Evolutionary conservation across 495 filamentous ascomycete species (phyloP).

Genomic region (Penicillium salamii): DNA sequence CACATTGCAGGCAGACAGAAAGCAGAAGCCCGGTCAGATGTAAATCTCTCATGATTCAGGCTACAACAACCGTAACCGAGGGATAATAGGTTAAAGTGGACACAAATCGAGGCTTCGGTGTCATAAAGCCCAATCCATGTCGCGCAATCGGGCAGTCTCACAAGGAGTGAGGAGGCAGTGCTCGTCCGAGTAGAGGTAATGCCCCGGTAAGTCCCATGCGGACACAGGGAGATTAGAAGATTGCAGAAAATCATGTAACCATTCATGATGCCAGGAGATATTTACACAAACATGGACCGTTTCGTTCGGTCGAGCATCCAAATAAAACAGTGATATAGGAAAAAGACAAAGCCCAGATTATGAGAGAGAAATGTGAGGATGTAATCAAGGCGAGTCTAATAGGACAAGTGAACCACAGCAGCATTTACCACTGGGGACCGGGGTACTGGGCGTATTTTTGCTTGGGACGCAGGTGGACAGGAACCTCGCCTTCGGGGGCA

Average conservation of each 20-base stretch:
- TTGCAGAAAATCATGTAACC: constrained; percentile 29
- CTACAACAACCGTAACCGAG: not conserved
- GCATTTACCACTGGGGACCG: constrained; percentile 41
- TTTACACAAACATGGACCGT: constrained; percentile 38
- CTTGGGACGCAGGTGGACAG: constrained; percentile 76
- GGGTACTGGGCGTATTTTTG: constrained; percentile 66
- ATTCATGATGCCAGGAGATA: constrained; percentile 47
- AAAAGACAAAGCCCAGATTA: constrained; percentile 19
- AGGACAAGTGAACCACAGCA: constrained; percentile 8
- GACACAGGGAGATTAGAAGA: not conserved
- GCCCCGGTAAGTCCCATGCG: not conserved
- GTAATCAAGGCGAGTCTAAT: constrained; percentile 9
- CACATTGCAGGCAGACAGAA: too few species aligned
- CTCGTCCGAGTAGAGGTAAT: not conserved
- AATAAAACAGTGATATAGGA: constrained; percentile 19
- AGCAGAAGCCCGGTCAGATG: too few species aligned
- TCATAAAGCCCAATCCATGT: not conserved
- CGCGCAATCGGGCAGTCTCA: not conserved
- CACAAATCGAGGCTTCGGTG: not conserved
- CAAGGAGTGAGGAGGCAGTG: not conserved
- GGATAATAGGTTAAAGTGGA: not conserved
- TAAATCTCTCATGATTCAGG: not conserved
- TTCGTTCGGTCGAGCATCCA: constrained; percentile 22
- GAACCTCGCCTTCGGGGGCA: constrained; percentile 68
- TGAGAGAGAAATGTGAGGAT: constrained; percentile 9